phyloP scores from a whole-genome alignment of 2,329 filamentous ascomycete genomes.

The Fusarium anthophilum region DNA sequence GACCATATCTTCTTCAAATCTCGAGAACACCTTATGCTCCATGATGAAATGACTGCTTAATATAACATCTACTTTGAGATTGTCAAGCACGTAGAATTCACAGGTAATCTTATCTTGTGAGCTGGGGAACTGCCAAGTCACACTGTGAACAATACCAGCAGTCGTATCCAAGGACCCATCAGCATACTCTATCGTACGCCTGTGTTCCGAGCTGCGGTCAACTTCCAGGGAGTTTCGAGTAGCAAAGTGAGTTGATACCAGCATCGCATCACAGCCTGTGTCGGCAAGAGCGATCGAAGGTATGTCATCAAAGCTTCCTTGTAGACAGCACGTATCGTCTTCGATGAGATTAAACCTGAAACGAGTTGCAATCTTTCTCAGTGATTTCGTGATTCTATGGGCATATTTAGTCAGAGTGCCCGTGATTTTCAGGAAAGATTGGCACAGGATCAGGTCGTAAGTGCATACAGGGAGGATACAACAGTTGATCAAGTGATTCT shows the following conservation, averaged over 20 bases:
- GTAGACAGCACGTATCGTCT: neutral
- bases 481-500: neutral
- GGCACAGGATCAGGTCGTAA: neutral
- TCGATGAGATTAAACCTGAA: neutral
- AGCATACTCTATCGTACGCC: neutral
- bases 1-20: too few relatives aligned
- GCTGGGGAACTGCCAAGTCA: neutral
- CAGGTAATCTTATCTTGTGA: accelerated
- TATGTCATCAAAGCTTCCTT: neutral
- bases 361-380: accelerated
- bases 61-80: neutral
- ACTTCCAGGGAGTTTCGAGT: neutral
- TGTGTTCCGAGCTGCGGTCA: too few relatives aligned
- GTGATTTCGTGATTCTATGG: neutral
- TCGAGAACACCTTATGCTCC: too few relatives aligned
- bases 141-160: neutral
- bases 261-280: conserved; percentile 3
- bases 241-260: neutral
- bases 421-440: neutral
- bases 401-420: neutral
- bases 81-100: neutral
- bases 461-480: neutral
- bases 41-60: too few relatives aligned
- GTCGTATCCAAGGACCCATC: neutral
- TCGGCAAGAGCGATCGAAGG: neutral